phyloP scores from a whole-genome alignment of 2,329 filamentous ascomycete genomes.

The Neopestalotiopsis clavispora region DNA sequence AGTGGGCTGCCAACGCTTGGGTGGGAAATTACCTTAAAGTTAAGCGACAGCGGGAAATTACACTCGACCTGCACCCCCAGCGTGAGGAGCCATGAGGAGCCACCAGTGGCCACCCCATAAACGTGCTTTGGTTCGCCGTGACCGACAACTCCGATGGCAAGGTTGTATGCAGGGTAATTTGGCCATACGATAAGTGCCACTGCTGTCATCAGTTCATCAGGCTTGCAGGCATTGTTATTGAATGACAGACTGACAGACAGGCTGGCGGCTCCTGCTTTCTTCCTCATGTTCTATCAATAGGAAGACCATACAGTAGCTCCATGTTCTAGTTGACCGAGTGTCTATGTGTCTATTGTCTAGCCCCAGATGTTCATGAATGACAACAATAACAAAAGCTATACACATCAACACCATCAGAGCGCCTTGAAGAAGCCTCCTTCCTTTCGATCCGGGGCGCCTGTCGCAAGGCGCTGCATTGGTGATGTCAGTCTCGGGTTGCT shows the following conservation, averaged over 20 bases:
- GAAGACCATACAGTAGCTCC: background rate
- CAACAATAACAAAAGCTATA: background rate
- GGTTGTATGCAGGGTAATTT: slow-evolving; percentile 13
- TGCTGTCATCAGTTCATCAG: background rate
- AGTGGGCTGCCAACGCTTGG: slow-evolving; percentile 16
- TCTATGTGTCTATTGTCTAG: background rate
- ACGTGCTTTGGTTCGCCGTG: slow-evolving; percentile 5
- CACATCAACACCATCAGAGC: background rate
- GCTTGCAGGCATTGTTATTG: background rate
- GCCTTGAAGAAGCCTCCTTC: background rate
- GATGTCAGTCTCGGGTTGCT: background rate
- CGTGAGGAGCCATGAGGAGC: background rate
- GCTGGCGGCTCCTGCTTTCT: too few species aligned
- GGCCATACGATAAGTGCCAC: slow-evolving; percentile 7
- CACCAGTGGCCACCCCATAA: background rate
- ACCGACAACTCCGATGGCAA: slow-evolving; percentile 7
- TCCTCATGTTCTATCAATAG: background rate
- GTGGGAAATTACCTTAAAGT: slow-evolving; percentile 35
- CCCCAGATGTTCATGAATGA: background rate
- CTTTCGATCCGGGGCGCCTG: background rate
- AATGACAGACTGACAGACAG: background rate
- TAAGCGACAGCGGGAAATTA: slow-evolving; percentile 37
- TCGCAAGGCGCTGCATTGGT: background rate
- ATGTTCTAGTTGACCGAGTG: background rate
- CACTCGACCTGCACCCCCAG: slow-evolving; percentile 13